Conservation (phyloP, 305 asterid genomes). For the Striga hermonthica region DNA sequence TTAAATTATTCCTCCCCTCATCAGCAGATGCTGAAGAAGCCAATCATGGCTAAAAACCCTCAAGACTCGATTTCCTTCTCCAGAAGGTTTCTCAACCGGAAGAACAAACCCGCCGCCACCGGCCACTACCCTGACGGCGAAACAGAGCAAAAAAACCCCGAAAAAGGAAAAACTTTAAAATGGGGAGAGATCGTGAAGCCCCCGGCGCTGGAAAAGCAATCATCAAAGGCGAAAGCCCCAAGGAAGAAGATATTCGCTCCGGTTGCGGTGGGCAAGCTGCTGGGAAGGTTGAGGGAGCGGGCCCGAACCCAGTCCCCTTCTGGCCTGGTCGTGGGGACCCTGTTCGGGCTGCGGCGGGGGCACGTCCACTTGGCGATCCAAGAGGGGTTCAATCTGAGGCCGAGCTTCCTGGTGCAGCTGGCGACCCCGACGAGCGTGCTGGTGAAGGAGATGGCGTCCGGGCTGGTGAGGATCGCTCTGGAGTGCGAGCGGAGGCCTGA, state of each 20-base stretch:
- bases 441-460: slow-evolving; percentile 89
- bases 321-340: slow-evolving; percentile 76
- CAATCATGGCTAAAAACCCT: slow-evolving; percentile 71
- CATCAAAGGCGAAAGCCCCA: slow-evolving; percentile 23
- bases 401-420: slow-evolving; percentile 71
- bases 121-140: slow-evolving; percentile 42
- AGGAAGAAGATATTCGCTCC: slow-evolving; percentile 48
- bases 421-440: slow-evolving; percentile 76
- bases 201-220: slow-evolving; percentile 36
- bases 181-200: slow-evolving; percentile 26
- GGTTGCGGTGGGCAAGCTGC: slow-evolving; percentile 49
- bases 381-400: slow-evolving; percentile 55
- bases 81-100: slow-evolving; percentile 61
- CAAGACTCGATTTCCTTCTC: slow-evolving; percentile 81
- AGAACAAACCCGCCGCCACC: slow-evolving; percentile 47
- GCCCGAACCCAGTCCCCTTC: slow-evolving; percentile 38
- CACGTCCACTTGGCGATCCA: slow-evolving; percentile 84
- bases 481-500: slow-evolving; percentile 64
- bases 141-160: slow-evolving; percentile 36
- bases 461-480: slow-evolving; percentile 77
- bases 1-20: slow-evolving; percentile 5
- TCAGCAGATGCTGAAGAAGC: slow-evolving; percentile 35
- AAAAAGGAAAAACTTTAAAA: slow-evolving; percentile 28
- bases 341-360: slow-evolving; percentile 78
- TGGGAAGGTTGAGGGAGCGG: slow-evolving; percentile 45